phyloP scores from a whole-genome alignment of 805 yeast genomes.

The Ogataea degrootiae region DNA sequence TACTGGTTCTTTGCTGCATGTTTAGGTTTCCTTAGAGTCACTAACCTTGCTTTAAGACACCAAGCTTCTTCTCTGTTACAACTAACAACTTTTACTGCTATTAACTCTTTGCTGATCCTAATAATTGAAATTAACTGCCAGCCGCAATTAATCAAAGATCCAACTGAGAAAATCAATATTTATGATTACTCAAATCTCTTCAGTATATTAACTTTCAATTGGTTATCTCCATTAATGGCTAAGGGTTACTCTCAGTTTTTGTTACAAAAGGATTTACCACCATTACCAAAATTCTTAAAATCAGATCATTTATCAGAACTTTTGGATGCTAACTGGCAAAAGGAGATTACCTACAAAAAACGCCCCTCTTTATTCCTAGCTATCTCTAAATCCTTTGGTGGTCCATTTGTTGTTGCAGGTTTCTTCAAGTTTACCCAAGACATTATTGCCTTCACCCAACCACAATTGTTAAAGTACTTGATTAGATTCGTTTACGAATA shows the following conservation, averaged over 20 bases:
- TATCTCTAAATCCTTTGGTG: slow-evolving; percentile 67
- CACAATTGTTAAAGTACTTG: slow-evolving; percentile 67
- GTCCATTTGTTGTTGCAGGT: slow-evolving; percentile 65
- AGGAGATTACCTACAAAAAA: slow-evolving; percentile 35
- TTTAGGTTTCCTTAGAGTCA: slow-evolving; percentile 41
- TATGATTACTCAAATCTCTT: slow-evolving; percentile 45
- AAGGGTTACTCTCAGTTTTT: slow-evolving; percentile 45
- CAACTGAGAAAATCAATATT: slow-evolving; percentile 38
- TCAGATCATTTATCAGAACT: slow-evolving; percentile 45
- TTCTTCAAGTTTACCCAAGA: slow-evolving; percentile 71
- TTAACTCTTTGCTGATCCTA: slow-evolving; percentile 38
- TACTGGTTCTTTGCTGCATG: slow-evolving; percentile 66
- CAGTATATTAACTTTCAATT: slow-evolving; percentile 47
- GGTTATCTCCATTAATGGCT: slow-evolving; percentile 58
- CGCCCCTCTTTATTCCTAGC: slow-evolving; percentile 38
- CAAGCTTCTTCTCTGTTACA: slow-evolving; percentile 29
- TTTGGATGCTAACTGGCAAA: slow-evolving; percentile 58
- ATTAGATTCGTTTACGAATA: slow-evolving; percentile 58
- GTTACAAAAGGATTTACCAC: slow-evolving; percentile 63
- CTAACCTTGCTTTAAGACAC: slow-evolving; percentile 37
- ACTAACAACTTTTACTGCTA: slow-evolving; percentile 19
- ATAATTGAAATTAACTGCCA: slow-evolving; percentile 40
- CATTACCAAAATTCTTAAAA: slow-evolving; percentile 63
- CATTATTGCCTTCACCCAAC: slow-evolving; percentile 78
- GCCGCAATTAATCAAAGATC: slow-evolving; percentile 28